These are phyloP conservation scores for Pulveroboletus sp. DNA, from an alignment of 768 basidiomycete genomes.

Conservation along the genomic window DNA sequence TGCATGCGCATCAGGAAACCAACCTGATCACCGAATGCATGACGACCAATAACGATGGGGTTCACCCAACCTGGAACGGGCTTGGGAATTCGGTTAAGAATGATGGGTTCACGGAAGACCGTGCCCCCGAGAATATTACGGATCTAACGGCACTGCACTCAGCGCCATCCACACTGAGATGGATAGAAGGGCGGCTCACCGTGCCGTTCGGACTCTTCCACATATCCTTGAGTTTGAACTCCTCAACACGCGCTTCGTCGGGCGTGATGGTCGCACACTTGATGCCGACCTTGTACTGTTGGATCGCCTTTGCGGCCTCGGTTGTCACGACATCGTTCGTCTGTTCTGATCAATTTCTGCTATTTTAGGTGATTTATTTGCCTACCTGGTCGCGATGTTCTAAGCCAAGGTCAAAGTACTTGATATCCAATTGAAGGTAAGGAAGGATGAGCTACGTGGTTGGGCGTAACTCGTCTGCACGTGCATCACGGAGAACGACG, in stretches of 20 bases:
- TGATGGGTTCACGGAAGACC: slow-evolving; percentile 98
- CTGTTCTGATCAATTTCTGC: slow-evolving; percentile 36
- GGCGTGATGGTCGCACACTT: slow-evolving; percentile 99
- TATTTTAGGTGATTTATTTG: background rate
- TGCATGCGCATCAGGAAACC: slow-evolving; percentile 17
- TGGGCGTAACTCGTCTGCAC: background rate
- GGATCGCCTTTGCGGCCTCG: slow-evolving; percentile 92
- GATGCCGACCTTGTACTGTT: slow-evolving; percentile 93
- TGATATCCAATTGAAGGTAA: slow-evolving; percentile 92
- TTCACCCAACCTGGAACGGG: slow-evolving; percentile 96
- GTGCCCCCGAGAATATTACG: slow-evolving; percentile 98
- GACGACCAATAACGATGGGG: slow-evolving; percentile 94
- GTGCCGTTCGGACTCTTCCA: slow-evolving; percentile 98
- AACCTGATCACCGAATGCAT: slow-evolving; percentile 95
- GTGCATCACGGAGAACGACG: slow-evolving; percentile 20
- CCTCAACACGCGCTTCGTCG: slow-evolving; percentile 92
- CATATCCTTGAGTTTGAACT: slow-evolving; percentile 99
- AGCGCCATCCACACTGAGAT: background rate
- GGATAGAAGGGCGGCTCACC: slow-evolving; percentile 39
- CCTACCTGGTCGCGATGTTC: slow-evolving; percentile 84
- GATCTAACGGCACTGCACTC: slow-evolving; percentile 49
- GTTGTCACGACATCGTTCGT: slow-evolving; percentile 92
- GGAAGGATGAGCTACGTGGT: slow-evolving; percentile 83
- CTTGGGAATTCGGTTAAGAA: slow-evolving; percentile 84
- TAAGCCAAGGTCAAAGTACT: slow-evolving; percentile 96